Conservation (phyloP, 139 green algal genomes). For the Chara braunii region DNA sequence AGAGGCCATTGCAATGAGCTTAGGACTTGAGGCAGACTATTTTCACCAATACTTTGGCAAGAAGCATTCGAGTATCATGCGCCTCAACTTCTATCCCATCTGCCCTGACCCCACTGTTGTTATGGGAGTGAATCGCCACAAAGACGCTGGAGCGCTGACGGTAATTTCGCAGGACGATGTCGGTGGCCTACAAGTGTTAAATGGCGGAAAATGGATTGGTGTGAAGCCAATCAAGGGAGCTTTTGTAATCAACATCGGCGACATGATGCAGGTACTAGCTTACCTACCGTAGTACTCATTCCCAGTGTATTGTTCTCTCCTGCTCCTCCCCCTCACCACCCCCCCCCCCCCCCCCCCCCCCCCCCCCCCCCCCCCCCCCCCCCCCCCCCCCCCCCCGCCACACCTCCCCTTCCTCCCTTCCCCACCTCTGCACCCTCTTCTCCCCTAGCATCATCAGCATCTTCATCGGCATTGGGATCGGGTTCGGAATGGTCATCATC, state of each 20-base stretch:
- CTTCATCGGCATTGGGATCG: no score
- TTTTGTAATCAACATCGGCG: slow-evolving; percentile 49
- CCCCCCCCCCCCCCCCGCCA: no score
- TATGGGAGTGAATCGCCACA: slow-evolving; percentile 52
- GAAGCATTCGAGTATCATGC: slow-evolving; percentile 33
- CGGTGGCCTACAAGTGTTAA: slow-evolving; percentile 44
- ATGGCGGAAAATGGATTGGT: slow-evolving; percentile 24
- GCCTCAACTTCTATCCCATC: slow-evolving; percentile 51
- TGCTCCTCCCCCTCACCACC: no score
- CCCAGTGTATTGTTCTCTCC: no score
- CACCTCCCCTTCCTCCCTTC: no score
- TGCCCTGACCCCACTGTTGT: slow-evolving; percentile 12
- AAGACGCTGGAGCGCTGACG: slow-evolving; percentile 55
- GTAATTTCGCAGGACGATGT: slow-evolving; percentile 51
- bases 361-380: no score
- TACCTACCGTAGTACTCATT: no score
- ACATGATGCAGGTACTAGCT: slow-evolving; percentile 45
- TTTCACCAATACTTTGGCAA: slow-evolving; percentile 30
- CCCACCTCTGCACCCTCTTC: no score
- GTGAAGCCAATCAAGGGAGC: slow-evolving; percentile 10
- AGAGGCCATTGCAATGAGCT: slow-evolving; percentile 4
- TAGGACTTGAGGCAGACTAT: slow-evolving; percentile 24
- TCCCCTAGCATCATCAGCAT: no score
- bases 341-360: no score
- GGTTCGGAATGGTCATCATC: no score